Base-by-base conservation (phyloP, 2,329 filamentous ascomycete genomes). In the Xylariaceae sp. region DNA sequence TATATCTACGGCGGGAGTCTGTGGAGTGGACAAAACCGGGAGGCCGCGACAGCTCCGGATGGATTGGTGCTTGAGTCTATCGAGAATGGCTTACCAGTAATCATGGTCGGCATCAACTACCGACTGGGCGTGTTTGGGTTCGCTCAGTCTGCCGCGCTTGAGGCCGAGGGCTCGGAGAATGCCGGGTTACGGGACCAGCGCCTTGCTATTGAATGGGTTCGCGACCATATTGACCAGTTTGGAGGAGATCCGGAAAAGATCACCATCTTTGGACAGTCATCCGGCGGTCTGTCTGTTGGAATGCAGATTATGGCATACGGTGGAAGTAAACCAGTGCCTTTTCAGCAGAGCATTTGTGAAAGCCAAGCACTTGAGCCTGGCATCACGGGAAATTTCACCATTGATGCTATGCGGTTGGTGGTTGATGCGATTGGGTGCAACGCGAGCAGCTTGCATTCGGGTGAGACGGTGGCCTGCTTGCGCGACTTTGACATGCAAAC, bases 351-450 rank as follows among this genome's bases (percentile, higher is more conserved):
- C 4, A 79, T 81, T 30, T 74, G 73, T 45, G 67, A 80, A 55
- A 77, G 73, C 53, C 77, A 79, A 54, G 72, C 74, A 1, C 72
- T 82, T 2, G 81, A 83, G 62, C 77, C 77, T 1, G 79, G 78
- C 2, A 79, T 78, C 53, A 73, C 73, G 4, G 72, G 73, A 1
- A 77, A 76, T 54, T 78, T 79, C 59, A 79, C 76, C 4, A 71
- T 73, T 41, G 66, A 79, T 46, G 77, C 78, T 7, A 78, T 80
- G 70, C 57, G 64, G 8, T 68, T 67, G 1, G 53, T 82, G 21
- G 73, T 74, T 3, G 67, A 75, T 16, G 60, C 69, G 6, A 69
- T 77, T 3, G 73, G 72, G 2, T 82, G 80, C 66, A 75, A 75
- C 62, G 62, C 58, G 1, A 65, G 67, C 57, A 55, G 68, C 59